phyloP scores from a whole-genome alignment of 306 rosid species.

The Vigna hirtella region DNA sequence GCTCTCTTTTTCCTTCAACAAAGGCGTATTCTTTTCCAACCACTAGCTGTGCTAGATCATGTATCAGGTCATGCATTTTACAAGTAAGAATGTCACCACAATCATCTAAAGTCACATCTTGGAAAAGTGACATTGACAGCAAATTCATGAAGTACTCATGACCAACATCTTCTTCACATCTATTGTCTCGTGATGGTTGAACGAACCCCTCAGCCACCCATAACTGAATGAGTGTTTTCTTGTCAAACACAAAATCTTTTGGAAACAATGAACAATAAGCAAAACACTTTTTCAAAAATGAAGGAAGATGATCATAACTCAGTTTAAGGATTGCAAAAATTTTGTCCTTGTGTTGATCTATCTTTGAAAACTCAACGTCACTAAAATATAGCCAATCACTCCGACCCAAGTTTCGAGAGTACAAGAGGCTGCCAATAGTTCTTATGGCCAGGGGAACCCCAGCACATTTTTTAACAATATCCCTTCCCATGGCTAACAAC shows the following conservation, averaged over 20 bases:
- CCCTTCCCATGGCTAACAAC: conserved; percentile 28
- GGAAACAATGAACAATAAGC: conserved; percentile 56
- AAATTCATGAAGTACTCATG: conserved; percentile 49
- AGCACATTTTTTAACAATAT: conserved; percentile 44
- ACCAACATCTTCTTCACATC: conserved; percentile 52
- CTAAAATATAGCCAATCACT: conserved; percentile 48
- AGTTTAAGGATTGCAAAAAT: conserved; percentile 41
- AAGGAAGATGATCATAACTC: conserved; percentile 52
- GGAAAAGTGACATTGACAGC: conserved; percentile 48
- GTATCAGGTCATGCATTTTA: conserved; percentile 51
- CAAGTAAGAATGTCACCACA: conserved; percentile 6
- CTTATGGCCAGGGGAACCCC: conserved; percentile 49
- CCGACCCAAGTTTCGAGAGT: conserved; percentile 36
- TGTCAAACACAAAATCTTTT: conserved; percentile 37
- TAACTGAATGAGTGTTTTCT: conserved; percentile 39
- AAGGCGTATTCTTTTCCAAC: not conserved
- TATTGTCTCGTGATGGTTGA: conserved; percentile 7
- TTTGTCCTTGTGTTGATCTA: conserved; percentile 35
- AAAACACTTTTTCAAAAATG: conserved; percentile 48
- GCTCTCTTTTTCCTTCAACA: not conserved
- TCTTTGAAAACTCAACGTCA: conserved; percentile 46
- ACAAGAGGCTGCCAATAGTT: conserved; percentile 48
- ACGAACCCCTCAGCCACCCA: conserved; percentile 59
- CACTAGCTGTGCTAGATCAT: conserved; percentile 46
- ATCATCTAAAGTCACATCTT: not conserved